phyloP scores from a whole-genome alignment of 345 rosid genomes.

The Cardiospermum halicacabum region DNA sequence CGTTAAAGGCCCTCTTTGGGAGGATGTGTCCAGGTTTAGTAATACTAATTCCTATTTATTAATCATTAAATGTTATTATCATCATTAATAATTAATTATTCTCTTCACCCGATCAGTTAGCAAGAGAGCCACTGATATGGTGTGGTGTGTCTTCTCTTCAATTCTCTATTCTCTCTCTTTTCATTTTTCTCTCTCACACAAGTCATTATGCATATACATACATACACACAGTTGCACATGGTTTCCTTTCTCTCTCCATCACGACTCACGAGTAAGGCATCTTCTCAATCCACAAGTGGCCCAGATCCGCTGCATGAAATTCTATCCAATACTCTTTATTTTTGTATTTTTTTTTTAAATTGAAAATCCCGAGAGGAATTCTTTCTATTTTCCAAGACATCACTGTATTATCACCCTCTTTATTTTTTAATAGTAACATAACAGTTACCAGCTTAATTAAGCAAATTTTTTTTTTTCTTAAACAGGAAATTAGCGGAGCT shows the following conservation, averaged over 20 bases:
- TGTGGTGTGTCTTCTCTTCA: not conserved
- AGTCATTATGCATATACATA: slow-evolving; percentile 1
- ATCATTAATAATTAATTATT: not conserved
- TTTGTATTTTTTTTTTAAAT: slow-evolving; percentile 4
- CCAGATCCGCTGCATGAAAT: slow-evolving; percentile 58
- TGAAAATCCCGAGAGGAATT: slow-evolving; percentile 54
- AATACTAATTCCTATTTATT: slow-evolving; percentile 3
- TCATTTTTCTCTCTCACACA: slow-evolving; percentile 4
- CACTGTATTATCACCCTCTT: no score
- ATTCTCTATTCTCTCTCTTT: slow-evolving; percentile 18
- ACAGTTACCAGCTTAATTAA: no score
- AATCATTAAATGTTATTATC: not conserved
- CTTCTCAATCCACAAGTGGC: slow-evolving; percentile 24
- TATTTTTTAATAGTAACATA: no score
- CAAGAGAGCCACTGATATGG: no score
- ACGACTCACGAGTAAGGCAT: slow-evolving; percentile 43
- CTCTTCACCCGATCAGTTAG: not conserved
- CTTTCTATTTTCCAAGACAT: slow-evolving; percentile 2
- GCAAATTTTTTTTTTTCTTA: no score
- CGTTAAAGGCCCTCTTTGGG: slow-evolving; percentile 91
- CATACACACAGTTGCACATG: slow-evolving; percentile 34
- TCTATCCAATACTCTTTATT: slow-evolving; percentile 29
- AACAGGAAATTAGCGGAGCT: slow-evolving; percentile 76
- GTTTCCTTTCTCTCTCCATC: slow-evolving; percentile 36
- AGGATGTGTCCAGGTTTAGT: slow-evolving; percentile 88